A percentile compares a stretch with the other conserved stretches of the same genome.
These are phyloP conservation scores for Boletus coccyginus DNA, from an alignment of 768 basidiomycete genomes.

Conservation along the genomic window DNA sequence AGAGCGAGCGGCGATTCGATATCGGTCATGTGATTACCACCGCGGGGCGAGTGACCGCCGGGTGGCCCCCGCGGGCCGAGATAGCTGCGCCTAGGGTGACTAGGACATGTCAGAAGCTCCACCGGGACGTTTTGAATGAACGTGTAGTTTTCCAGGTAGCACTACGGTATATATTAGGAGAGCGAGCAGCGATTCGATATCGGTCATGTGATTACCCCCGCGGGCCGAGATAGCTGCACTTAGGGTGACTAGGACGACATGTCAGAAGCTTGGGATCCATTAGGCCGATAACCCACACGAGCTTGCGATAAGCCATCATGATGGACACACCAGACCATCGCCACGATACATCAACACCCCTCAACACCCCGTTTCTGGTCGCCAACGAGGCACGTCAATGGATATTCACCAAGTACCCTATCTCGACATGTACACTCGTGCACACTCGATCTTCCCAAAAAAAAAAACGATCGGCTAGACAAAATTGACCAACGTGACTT, in stretches of 20 bases:
- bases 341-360: not conserved
- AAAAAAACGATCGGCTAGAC: not conserved
- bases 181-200: not conserved
- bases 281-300: not conserved
- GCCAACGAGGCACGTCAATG: not conserved
- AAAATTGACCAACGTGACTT: not conserved
- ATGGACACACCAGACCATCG: not conserved
- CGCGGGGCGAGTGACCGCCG: no score
- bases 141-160: no score
- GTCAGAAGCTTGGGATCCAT: not conserved
- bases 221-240: not conserved
- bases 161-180: no score
- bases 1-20: not conserved
- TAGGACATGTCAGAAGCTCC: not conserved
- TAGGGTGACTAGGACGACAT: not conserved
- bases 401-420: not conserved
- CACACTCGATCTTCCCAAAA: conserved; percentile 4
- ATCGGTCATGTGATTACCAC: not conserved
- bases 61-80: not conserved
- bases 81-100: not conserved
- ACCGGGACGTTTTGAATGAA: no score
- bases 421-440: not conserved
- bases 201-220: not conserved
- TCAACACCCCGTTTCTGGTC: not conserved
- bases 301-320: not conserved